Evolutionary conservation across 768 basidiomycete species (phyloP), one percentile per base, ranked within the genome.

Genomic region (Lactifluus rugatus): DNA sequence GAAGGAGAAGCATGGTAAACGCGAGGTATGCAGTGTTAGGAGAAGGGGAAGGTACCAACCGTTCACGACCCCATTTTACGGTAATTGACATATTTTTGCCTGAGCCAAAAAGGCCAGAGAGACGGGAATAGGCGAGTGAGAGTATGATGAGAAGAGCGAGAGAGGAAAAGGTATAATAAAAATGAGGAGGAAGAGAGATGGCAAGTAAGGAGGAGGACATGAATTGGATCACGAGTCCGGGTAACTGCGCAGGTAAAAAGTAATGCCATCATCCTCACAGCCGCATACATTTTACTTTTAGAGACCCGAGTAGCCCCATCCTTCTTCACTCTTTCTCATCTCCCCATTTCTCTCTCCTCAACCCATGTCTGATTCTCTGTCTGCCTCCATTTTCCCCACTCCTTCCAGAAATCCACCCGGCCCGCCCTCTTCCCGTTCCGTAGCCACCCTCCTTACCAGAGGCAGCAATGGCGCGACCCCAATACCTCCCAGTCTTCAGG

Each of bases 401-500:
- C 49, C 63, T 41, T 59, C 55, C 51, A 48, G 63, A 50, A 42
- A 65, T 48, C 64, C 54, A 44, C 48, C 60, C 47, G 14, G 47
- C 52, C 56, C 58, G 26, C 50, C 67, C 52, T 28, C 66, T 16
- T 46, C 66, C 39, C 65, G 69, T 41, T 65, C 67, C 34, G 68
- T 68, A 16, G 73, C 73, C 25, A 70, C 74, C 57, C 73, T 83
- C 46, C 77, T 83, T 61, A 69, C 73, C 72, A 70, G 67, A 56
- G 60, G 70, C 58, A 66, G 70, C 58, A 66, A 62, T 57, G 71
- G 73, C 42, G 70, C 79, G 19, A 85, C 85, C 0, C 85, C 87
- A 48, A 89, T 98, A 61, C 94, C 94, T 0, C 90, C 93, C 0
- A 79, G 82, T 47, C 78, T 98, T 46, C 93, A 93, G 69, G 91